Conservation (phyloP, 192 early-diverging fungal species). For the Coemansia sp. region DNA sequence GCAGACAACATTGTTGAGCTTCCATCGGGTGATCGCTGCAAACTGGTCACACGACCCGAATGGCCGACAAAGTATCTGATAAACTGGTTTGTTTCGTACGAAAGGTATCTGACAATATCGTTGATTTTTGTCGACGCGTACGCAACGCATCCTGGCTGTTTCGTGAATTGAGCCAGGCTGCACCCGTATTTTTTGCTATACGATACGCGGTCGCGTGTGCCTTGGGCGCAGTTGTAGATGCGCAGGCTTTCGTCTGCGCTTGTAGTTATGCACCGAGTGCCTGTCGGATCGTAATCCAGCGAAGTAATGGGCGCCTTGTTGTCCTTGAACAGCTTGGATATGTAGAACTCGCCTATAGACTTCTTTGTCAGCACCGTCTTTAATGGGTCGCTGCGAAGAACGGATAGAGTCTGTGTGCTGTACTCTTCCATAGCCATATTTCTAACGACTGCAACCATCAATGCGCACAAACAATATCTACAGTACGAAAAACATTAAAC, state of each 20-base stretch:
- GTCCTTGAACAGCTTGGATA: conserved; percentile 76
- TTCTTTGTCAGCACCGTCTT: conserved; percentile 21
- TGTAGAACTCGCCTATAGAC: conserved; percentile 24
- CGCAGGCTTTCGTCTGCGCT: conserved; percentile 85
- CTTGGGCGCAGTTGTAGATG: conserved; percentile 78
- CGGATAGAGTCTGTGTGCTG: conserved; percentile 16
- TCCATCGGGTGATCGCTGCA: conserved; percentile 79
- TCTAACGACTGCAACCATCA: background rate
- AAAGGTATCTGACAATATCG: conserved; percentile 91
- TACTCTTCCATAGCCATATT: conserved; percentile 8
- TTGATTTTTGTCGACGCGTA: conserved; percentile 95
- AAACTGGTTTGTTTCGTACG: conserved; percentile 92
- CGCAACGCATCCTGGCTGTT: conserved; percentile 72
- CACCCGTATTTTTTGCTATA: conserved; percentile 98
- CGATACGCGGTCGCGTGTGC: conserved; percentile 70
- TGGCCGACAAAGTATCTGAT: conserved; percentile 93
- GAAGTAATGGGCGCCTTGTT: conserved; percentile 75
- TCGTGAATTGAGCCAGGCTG: conserved; percentile 83
- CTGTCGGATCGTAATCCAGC: conserved; percentile 76
- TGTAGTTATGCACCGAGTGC: conserved; percentile 74
- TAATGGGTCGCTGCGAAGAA: conserved; percentile 32
- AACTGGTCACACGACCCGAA: conserved; percentile 65
- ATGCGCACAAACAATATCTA: background rate
- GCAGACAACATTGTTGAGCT: conserved; percentile 60
- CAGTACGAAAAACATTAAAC: background rate